Evolutionary conservation across 192 early-diverging fungal genomes (phyloP).

Genomic region (Rhizoclosmatium globosum): DNA sequence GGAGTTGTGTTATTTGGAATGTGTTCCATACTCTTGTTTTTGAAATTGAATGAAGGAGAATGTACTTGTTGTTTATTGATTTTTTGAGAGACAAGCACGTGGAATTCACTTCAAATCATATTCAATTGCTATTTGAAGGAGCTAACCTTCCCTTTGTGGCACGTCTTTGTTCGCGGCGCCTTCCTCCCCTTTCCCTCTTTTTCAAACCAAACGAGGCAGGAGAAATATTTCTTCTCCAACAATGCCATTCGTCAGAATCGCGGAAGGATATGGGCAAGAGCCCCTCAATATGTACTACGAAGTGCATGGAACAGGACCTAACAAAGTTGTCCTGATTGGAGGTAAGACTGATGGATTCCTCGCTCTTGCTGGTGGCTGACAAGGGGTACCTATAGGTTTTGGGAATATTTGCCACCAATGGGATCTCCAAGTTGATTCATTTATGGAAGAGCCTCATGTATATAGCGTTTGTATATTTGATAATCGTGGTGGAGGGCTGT

Average conservation of each 20-base stretch:
- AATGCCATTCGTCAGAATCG: constrained; percentile 35
- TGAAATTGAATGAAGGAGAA: too few species aligned
- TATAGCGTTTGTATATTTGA: constrained; percentile 49
- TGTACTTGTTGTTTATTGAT: too few species aligned
- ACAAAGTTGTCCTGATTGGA: constrained; percentile 35
- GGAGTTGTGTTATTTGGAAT: neutral
- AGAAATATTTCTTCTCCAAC: too few species aligned
- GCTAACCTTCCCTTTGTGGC: too few species aligned
- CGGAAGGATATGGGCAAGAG: constrained; percentile 31
- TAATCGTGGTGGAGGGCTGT: constrained; percentile 50
- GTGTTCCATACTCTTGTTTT: too few species aligned
- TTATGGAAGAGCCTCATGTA: constrained; percentile 26
- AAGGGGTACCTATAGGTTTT: constrained; percentile 22
- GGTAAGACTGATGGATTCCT: constrained; percentile 3
- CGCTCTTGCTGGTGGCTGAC: neutral
- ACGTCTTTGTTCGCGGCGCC: too few species aligned
- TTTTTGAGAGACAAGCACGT: too few species aligned
- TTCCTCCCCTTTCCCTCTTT: too few species aligned
- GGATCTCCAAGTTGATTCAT: constrained; percentile 41
- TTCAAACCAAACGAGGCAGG: too few species aligned
- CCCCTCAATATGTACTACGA: constrained; percentile 44
- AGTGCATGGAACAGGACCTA: constrained; percentile 39
- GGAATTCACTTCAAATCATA: too few species aligned
- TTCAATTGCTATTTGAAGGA: too few species aligned
- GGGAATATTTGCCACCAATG: constrained; percentile 48